Base-by-base conservation (phyloP, 2,329 filamentous ascomycete species). In the Coniosporium tulheliwenetii region DNA sequence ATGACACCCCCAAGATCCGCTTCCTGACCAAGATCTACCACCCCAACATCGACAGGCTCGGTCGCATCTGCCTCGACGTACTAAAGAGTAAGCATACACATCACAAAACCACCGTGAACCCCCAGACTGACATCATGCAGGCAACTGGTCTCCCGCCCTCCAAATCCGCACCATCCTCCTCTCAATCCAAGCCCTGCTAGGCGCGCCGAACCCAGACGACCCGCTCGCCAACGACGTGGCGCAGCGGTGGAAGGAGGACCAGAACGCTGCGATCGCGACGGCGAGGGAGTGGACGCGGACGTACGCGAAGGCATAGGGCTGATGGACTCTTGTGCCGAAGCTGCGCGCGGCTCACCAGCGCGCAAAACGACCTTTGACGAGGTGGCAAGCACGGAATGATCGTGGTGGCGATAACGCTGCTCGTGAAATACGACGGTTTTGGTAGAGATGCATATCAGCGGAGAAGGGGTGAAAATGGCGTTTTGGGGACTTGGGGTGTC, bases 21-120 rank as follows among this genome's bases (percentile, higher is more conserved):
- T 98, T 98, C 65, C 71, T 98, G 39, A 98, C 93, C 52, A 95
- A 94, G 67, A 96, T 98, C 62, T 98, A 96, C 65, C 93, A 98
- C 61, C 91, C 91, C 40, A 98, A 98, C 61, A 95, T 98, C 52
- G 91, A 98, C 61, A 93, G 93, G 64, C 77, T 98, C 2, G 91
- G 91, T 45, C 82, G 91, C 45, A 98, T 98, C 64, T 98, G 93
- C 59, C 68, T 98, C 39, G 91, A 98, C 59, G 91, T 98, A 30
- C 67, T 98, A 43, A 98, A 98, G 71, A 94, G 91, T 93, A 68
- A 8, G 47, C 10, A 33, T 8, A 5, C 13, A 3, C 8, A 33
- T 8, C 32, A 8, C 8, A 8, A 4, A 5, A 33, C 3, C 32
- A 13, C 19, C 19, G 7, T 26, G 4, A 26, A 26, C 19, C 15